Percentiles rank a stretch among this genome's conserved stretches.
Conservation (phyloP, 352 stramenopile species). For the Globisporangium solare region DNA sequence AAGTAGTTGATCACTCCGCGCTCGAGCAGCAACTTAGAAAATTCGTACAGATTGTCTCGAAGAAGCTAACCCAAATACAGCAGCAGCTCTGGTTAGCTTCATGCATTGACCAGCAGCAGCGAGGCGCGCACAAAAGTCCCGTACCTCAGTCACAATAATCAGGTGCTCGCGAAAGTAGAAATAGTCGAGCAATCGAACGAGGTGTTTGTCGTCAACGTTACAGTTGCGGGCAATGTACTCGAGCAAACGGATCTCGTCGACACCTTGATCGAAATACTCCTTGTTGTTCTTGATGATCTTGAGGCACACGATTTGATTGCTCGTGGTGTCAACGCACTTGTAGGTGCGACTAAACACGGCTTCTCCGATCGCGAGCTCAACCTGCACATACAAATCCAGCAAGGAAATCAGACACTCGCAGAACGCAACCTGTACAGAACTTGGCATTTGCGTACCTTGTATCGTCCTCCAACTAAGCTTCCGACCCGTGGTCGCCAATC, state of each 20-base stretch:
- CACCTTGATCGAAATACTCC: constrained; percentile 98
- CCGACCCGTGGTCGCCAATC: constrained; percentile 65
- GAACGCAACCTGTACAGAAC: background rate
- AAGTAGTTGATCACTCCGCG: constrained; percentile 92
- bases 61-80: constrained; percentile 62
- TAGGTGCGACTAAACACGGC: constrained; percentile 83
- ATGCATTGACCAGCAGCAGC: background rate
- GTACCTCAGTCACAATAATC: constrained; percentile 96
- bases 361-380: constrained; percentile 71
- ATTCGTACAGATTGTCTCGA: constrained; percentile 98
- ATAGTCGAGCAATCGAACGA: constrained; percentile 92
- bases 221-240: constrained; percentile 70
- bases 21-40: constrained; percentile 84
- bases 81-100: constrained; percentile 1
- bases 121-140: background rate
- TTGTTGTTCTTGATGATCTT: constrained; percentile 99
- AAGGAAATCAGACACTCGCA: constrained; percentile 4
- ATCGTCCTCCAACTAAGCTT: constrained; percentile 51
- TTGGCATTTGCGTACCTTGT: constrained; percentile 32
- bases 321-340: constrained; percentile 60
- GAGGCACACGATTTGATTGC: constrained; percentile 88
- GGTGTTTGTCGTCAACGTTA: constrained; percentile 88
- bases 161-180: constrained; percentile 96
- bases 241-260: constrained; percentile 78
- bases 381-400: constrained; percentile 20